Evolutionary conservation across 2,329 filamentous ascomycete genomes (phyloP).

Genomic region (Alternaria arborescens): DNA sequence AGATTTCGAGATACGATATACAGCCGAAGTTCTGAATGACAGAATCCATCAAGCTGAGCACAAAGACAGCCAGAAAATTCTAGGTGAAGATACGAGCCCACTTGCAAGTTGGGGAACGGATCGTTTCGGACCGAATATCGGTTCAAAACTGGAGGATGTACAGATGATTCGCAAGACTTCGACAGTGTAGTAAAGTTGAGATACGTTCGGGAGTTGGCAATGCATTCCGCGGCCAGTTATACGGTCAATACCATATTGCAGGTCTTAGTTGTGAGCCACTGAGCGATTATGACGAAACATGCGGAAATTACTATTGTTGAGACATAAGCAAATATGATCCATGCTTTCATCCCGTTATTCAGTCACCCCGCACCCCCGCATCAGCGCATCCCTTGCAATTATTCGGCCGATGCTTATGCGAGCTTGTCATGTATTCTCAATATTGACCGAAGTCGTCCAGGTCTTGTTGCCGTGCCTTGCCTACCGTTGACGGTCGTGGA

Average conservation of each 20-base stretch:
- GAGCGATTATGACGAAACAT: not conserved
- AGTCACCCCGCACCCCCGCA: not conserved
- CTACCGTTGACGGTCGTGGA: constrained; percentile 4
- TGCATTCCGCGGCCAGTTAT: not conserved
- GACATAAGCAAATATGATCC: not conserved
- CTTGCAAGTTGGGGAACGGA: not conserved
- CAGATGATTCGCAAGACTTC: not conserved
- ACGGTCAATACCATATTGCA: not conserved
- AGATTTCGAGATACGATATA: not conserved
- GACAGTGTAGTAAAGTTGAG: not conserved
- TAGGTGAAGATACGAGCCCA: not conserved
- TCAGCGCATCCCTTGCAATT: not conserved
- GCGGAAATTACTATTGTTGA: not conserved
- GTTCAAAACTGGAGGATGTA: not conserved
- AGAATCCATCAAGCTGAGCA: too few relatives aligned
- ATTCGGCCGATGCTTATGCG: not conserved
- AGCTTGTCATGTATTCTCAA: not conserved
- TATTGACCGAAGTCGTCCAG: not conserved
- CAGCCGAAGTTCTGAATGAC: too few relatives aligned
- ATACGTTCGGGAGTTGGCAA: not conserved
- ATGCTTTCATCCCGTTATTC: not conserved
- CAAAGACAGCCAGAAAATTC: not conserved
- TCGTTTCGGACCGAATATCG: not conserved
- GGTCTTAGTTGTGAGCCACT: not conserved
- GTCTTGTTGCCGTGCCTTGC: not conserved